Evolutionary conservation across 495 filamentous ascomycete genomes (phyloP).

Genomic region (Neurospora sp.): DNA sequence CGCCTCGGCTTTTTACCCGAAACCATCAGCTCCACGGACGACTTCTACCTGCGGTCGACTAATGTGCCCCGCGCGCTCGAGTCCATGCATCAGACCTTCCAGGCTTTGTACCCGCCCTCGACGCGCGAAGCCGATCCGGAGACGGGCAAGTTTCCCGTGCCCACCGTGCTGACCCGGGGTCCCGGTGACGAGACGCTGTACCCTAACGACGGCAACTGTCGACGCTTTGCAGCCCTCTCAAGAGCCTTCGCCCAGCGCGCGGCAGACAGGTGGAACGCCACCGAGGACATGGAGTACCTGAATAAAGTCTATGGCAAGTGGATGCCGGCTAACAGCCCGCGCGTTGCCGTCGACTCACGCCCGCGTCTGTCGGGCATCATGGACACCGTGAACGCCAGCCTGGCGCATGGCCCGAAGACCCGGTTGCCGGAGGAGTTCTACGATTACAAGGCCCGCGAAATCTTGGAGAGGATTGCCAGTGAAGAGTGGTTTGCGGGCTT

Average conservation of each 20-base stretch:
- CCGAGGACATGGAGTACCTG: conserved; percentile 78
- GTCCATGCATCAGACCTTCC: conserved; percentile 80
- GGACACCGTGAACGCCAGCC: conserved; percentile 84
- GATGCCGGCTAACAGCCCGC: conserved; percentile 60
- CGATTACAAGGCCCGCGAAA: conserved; percentile 54
- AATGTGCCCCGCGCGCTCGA: conserved; percentile 79
- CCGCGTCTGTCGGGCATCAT: conserved; percentile 82
- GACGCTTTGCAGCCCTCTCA: conserved; percentile 70
- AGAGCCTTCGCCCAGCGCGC: conserved; percentile 73
- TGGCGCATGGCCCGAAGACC: conserved; percentile 74
- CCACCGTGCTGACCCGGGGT: conserved; percentile 63
- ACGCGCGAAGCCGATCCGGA: conserved; percentile 36
- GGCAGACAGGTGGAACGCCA: conserved; percentile 71
- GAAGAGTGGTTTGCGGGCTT: conserved; percentile 96
- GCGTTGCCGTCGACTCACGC: conserved; percentile 72
- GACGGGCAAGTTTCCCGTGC: conserved; percentile 46
- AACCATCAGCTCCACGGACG: conserved; percentile 48
- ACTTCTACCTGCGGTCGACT: conserved; percentile 77
- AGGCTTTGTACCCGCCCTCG: conserved; percentile 75
- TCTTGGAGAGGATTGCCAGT: conserved; percentile 68
- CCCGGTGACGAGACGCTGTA: conserved; percentile 81
- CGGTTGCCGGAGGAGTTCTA: conserved; percentile 80
- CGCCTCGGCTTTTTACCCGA: conserved; percentile 76
- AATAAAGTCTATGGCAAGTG: conserved; percentile 65
- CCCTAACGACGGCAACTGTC: conserved; percentile 81